Conservation (phyloP, 345 rosid species). For the Garcia nutans region DNA sequence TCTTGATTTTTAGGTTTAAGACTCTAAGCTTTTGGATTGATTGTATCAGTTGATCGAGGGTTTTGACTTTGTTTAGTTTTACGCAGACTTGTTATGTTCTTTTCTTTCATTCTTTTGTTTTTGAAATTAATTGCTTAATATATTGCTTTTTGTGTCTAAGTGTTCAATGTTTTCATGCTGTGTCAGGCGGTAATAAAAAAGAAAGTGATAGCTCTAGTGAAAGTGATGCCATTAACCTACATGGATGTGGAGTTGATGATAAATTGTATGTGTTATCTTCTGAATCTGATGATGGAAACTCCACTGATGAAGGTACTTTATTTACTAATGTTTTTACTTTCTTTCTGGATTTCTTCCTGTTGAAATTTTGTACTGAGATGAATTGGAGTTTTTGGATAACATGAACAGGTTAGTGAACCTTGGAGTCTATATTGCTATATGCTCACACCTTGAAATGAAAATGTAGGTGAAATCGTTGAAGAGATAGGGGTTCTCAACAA, state of each 20-base stretch:
- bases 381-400: neutral
- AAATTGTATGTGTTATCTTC: conserved; percentile 25
- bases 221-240: neutral
- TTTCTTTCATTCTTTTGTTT: neutral
- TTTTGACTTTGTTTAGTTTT: too few species aligned
- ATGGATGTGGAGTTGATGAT: conserved; percentile 11
- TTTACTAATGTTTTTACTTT: neutral
- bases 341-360: neutral
- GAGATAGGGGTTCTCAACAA: conserved; percentile 6
- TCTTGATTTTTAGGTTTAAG: neutral
- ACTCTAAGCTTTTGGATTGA: too few species aligned
- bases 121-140: neutral
- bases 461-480: conserved; percentile 25
- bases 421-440: neutral
- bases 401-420: neutral
- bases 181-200: neutral
- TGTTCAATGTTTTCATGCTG: neutral
- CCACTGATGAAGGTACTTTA: conserved; percentile 8
- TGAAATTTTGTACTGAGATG: conserved; percentile 1
- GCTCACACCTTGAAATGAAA: neutral
- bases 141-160: neutral
- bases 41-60: too few species aligned
- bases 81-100: too few species aligned
- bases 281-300: conserved; percentile 28
- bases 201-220: neutral